Percentiles rank a stretch among this genome's conserved stretches.
Conservation (phyloP, 2,329 filamentous ascomycete species). For the Cercospora sp. region DNA sequence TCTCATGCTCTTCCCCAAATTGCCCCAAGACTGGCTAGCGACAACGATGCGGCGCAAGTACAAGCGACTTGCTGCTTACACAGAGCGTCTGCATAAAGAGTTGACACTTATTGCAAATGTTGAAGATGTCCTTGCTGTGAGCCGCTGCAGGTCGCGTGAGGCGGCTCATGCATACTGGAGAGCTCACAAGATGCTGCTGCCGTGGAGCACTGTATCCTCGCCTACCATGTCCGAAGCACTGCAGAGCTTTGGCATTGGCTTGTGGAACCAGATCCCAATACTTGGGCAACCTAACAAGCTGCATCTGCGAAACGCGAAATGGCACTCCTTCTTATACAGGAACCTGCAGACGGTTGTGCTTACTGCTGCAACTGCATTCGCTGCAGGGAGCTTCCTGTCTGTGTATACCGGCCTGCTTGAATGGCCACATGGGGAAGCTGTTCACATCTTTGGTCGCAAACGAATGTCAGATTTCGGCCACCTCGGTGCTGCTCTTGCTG, state of each 20-base stretch:
- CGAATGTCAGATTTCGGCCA: constrained; percentile 39
- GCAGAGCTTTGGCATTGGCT: constrained; percentile 16
- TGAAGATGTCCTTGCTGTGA: constrained; percentile 22
- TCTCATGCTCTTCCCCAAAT: constrained; percentile 64
- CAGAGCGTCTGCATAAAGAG: constrained; percentile 38
- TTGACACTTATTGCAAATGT: constrained; percentile 30
- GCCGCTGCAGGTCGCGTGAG: constrained; percentile 4
- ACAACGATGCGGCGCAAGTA: constrained; percentile 56
- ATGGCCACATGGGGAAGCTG: constrained; percentile 38
- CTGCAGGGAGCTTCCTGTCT: constrained; percentile 24
- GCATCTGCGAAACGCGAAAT: constrained; percentile 20
- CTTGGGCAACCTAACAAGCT: constrained; percentile 20
- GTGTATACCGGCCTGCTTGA: constrained; percentile 29
- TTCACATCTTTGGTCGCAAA: constrained; percentile 40
- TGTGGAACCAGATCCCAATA: constrained; percentile 30
- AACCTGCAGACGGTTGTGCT: constrained; percentile 28
- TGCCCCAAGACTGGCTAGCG: constrained; percentile 64
- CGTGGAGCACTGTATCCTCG: constrained; percentile 27
- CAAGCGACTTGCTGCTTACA: constrained; percentile 42
- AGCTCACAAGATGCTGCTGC: constrained; percentile 25
- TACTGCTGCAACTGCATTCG: constrained; percentile 23
- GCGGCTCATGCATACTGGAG: constrained; percentile 5
- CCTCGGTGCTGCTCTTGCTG: constrained; percentile 39
- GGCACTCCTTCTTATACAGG: constrained; percentile 23
- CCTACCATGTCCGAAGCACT: constrained; percentile 17